Conservation (phyloP, 345 rosid genomes). For the Lepidium africanum region DNA sequence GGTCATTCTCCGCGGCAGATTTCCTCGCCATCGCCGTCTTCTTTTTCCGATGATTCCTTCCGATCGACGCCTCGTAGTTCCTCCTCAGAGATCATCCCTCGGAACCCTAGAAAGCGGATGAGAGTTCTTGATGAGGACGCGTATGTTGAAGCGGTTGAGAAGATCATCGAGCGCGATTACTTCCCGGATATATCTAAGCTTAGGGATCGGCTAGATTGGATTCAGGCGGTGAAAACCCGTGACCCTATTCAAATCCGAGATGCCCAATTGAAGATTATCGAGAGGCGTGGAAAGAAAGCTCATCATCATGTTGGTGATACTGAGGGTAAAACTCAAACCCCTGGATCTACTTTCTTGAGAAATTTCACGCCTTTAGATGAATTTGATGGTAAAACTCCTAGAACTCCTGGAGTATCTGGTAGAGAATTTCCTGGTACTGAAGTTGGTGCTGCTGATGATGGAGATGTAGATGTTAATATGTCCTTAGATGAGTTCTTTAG, state of each 20-base stretch:
- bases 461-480: constrained; percentile 45
- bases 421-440: constrained; percentile 29
- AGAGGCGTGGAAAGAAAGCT: constrained; percentile 55
- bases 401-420: constrained; percentile 35
- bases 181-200: constrained; percentile 95
- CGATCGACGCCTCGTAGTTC: constrained; percentile 20
- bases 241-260: constrained; percentile 89
- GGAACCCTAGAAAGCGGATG: constrained; percentile 43
- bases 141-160: constrained; percentile 81
- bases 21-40: constrained; percentile 56
- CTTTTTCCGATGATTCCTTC: constrained; percentile 24
- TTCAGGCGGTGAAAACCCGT: constrained; percentile 73
- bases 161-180: constrained; percentile 91
- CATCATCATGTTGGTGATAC: constrained; percentile 33
- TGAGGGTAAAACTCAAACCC: constrained; percentile 56
- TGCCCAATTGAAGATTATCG: constrained; percentile 90
- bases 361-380: constrained; percentile 81
- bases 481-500: constrained; percentile 77
- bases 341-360: constrained; percentile 76
- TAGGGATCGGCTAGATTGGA: constrained; percentile 90
- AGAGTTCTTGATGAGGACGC: constrained; percentile 80
- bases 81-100: constrained; percentile 28
- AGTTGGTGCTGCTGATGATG: constrained; percentile 31
- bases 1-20: constrained; percentile 80
- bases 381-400: constrained; percentile 48